Evolutionary conservation across 352 stramenopile genomes (phyloP).

Genomic region (Phytophthora niederhauseri): DNA sequence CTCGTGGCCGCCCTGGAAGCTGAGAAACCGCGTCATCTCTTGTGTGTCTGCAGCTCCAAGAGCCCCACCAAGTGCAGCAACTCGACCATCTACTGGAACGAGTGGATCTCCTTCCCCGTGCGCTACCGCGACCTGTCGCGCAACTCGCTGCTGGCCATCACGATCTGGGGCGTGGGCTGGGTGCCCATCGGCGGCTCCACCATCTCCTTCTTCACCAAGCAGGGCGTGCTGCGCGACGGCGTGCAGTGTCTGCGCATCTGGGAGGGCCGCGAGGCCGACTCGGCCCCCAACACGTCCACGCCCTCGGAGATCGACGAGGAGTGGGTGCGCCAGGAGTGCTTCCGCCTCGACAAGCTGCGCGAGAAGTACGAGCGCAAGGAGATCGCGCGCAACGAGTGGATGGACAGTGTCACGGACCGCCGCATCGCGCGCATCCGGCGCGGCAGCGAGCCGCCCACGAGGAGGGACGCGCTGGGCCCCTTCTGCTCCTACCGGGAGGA

Average conservation of each 20-base stretch:
- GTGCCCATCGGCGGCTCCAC: constrained; percentile 85
- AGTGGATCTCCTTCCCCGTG: constrained; percentile 89
- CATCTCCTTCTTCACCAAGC: constrained; percentile 88
- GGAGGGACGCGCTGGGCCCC: constrained; percentile 70
- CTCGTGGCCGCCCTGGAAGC: neutral
- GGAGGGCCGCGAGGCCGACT: constrained; percentile 72
- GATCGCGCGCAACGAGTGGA: constrained; percentile 90
- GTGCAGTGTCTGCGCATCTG: constrained; percentile 89
- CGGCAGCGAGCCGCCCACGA: constrained; percentile 72
- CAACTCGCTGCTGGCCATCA: constrained; percentile 84
- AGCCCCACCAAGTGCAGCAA: constrained; percentile 86
- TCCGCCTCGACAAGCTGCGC: constrained; percentile 85
- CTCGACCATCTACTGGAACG: constrained; percentile 89
- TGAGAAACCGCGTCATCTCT: constrained; percentile 6
- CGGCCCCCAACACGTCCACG: constrained; percentile 62
- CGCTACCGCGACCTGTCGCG: constrained; percentile 88
- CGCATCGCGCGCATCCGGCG: constrained; percentile 86
- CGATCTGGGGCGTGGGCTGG: constrained; percentile 86
- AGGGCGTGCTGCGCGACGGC: constrained; percentile 86
- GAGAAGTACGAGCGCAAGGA: constrained; percentile 92
- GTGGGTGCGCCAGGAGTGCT: constrained; percentile 76
- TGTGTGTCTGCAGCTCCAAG: constrained; percentile 58
- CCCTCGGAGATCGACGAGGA: constrained; percentile 79
- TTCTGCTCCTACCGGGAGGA: constrained; percentile 87
- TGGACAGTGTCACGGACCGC: constrained; percentile 90